Conservation (phyloP, 2,329 filamentous ascomycete genomes). For the Epichloe baconii region DNA sequence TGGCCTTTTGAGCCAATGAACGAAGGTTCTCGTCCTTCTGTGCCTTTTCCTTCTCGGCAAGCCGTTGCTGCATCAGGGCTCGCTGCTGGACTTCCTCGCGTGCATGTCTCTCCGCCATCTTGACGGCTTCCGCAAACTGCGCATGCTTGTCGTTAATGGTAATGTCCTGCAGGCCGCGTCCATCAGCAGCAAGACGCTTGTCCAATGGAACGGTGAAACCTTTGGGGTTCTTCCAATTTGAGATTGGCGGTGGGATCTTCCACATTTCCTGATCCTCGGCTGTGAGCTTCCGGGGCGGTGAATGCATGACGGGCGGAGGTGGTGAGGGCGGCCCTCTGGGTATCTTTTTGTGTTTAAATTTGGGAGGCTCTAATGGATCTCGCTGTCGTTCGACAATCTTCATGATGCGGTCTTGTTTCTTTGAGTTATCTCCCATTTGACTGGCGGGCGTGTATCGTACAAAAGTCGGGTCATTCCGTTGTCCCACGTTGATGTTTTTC, state of each 20-base stretch:
- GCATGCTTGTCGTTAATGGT: slow-evolving; percentile 98
- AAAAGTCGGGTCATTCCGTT: slow-evolving; percentile 75
- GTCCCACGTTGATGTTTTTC: slow-evolving; percentile 80
- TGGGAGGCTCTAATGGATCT: slow-evolving; percentile 93
- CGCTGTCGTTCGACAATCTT: slow-evolving; percentile 92
- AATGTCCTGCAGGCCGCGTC: slow-evolving; percentile 80
- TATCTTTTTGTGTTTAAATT: slow-evolving; percentile 99
- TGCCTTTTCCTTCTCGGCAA: slow-evolving; percentile 92
- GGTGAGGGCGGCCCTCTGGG: slow-evolving; percentile 84
- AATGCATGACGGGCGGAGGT: slow-evolving; percentile 88
- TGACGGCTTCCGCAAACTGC: slow-evolving; percentile 85
- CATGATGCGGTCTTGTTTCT: slow-evolving; percentile 91
- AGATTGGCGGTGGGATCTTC: slow-evolving; percentile 77
- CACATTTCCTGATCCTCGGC: slow-evolving; percentile 95
- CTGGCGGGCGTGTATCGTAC: slow-evolving; percentile 92
- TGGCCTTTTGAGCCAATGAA: slow-evolving; percentile 76
- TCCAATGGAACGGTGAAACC: slow-evolving; percentile 93
- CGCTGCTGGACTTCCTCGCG: slow-evolving; percentile 90
- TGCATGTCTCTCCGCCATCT: slow-evolving; percentile 88
- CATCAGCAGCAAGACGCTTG: slow-evolving; percentile 89
- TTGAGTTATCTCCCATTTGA: slow-evolving; percentile 81
- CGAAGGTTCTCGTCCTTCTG: slow-evolving; percentile 90
- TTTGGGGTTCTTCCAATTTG: slow-evolving; percentile 99
- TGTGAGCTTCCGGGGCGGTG: slow-evolving; percentile 84
- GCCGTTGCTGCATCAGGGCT: slow-evolving; percentile 84